Base-by-base conservation (phyloP, 2,329 filamentous ascomycete species). In the Penicillium decumbens region DNA sequence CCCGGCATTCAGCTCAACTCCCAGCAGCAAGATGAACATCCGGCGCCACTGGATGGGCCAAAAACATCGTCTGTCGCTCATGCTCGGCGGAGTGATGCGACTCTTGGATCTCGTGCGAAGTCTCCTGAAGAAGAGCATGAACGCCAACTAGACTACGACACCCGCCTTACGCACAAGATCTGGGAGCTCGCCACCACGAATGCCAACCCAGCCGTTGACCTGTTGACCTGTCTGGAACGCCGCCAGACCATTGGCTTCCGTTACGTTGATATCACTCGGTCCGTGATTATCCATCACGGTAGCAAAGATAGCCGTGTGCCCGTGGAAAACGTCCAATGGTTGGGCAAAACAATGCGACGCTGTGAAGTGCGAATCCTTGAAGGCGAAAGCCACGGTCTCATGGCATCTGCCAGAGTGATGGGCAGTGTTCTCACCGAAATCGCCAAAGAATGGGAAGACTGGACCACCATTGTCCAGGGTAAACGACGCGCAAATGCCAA, bases 341-440 rank as follows among this genome's bases (percentile, higher is more conserved):
- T 98, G 6, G 91, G 90, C 50, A 91, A 91, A 70, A 88, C 88
- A 37, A 97, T 98, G 91, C 83, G 88, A 27, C 80, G 88, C 41
- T 97, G 92, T 68, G 93, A 97, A 68, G 89, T 98, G 12, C 79
- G 92, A 4, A 83, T 97, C 4, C 77, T 98, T 3, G 88, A 95
- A 58, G 89, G 88, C 5, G 92, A 98, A 69, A 89, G 91, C 3
- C 93, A 98, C 65, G 92, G 93, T 0, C 75, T 98, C 23, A 98
- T 98, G 93, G 93, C 93, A 0, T 95, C 87, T 58, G 91, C 93
- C 0, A 77, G 78, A 12, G 92, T 97, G 39, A 98, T 98, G 93
- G 88, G 89, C 38, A 84, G 85, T 18, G 87, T 97, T n/a, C 75
- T 98, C 30, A 92, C 89, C 70, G 93, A 98, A 73, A 95, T 98